A percentile compares a stretch with the other conserved stretches of the same genome.
Evolutionary conservation across 345 rosid genomes (phyloP).

Genomic region (Sapria himalayana): DNA sequence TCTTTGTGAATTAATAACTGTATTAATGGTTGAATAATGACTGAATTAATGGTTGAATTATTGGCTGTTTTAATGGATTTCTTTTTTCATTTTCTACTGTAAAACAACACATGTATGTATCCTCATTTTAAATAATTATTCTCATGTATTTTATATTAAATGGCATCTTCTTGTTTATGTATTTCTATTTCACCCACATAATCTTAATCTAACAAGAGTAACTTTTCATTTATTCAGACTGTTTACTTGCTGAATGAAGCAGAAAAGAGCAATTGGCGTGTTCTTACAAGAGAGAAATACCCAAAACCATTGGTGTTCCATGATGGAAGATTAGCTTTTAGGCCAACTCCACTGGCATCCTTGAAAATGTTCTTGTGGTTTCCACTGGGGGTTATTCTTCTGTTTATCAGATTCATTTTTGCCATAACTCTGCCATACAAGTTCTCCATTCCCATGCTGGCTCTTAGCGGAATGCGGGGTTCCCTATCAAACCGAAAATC

Average conservation of each 20-base stretch:
- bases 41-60: too few species aligned
- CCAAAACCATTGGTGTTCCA: slow-evolving; percentile 54
- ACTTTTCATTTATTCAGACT: slow-evolving; percentile 20
- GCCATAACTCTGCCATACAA: slow-evolving; percentile 23
- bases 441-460: slow-evolving; percentile 19
- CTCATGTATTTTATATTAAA: too few species aligned
- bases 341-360: slow-evolving; percentile 27
- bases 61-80: too few species aligned
- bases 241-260: slow-evolving; percentile 25
- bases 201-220: too few species aligned
- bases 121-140: too few species aligned
- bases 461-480: slow-evolving; percentile 20
- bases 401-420: slow-evolving; percentile 18
- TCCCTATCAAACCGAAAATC: slow-evolving; percentile 9
- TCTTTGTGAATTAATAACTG: too few species aligned
- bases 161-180: too few species aligned
- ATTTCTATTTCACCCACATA: too few species aligned
- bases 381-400: slow-evolving; percentile 26
- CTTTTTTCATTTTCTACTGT: too few species aligned
- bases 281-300: slow-evolving; percentile 23
- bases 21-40: too few species aligned
- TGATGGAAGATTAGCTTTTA: slow-evolving; percentile 62
- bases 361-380: slow-evolving; percentile 48
- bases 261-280: slow-evolving; percentile 39
- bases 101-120: too few species aligned